Percentiles rank a stretch among this genome's conserved stretches.
These are phyloP conservation scores for Calendula officinalis DNA, from an alignment of 129 eudicot genomes.

Conservation along the genomic window DNA sequence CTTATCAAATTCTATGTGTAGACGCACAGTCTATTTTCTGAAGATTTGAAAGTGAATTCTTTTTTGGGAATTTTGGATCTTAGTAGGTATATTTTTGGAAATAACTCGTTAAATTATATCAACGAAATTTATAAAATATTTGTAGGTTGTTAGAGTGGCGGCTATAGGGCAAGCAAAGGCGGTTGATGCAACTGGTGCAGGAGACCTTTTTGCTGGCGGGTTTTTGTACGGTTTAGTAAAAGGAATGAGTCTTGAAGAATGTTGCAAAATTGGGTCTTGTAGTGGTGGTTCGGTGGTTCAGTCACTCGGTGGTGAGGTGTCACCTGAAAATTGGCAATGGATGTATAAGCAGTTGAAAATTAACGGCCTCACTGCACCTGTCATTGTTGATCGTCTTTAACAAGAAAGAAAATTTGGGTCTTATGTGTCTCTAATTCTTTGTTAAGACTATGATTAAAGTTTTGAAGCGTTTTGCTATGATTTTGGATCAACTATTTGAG, in stretches of 20 bases:
- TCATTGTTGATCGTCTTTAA: slow-evolving; percentile 15
- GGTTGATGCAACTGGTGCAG: slow-evolving; percentile 96
- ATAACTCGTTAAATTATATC: no score
- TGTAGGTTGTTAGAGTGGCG: slow-evolving; percentile 65
- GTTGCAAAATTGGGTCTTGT: slow-evolving; percentile 83
- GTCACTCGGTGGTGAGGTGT: slow-evolving; percentile 92
- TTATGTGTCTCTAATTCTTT: no score
- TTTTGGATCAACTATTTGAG: no score
- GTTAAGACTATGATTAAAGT: no score
- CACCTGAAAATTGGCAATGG: slow-evolving; percentile 89
- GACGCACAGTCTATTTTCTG: no score
- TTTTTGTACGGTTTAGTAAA: slow-evolving; percentile 85
- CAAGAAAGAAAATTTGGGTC: neutral
- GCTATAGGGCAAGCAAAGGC: slow-evolving; percentile 74
- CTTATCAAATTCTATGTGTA: no score
- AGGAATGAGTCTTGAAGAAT: slow-evolving; percentile 82
- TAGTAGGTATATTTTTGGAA: no score
- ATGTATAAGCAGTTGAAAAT: slow-evolving; percentile 88
- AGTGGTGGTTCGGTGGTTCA: slow-evolving; percentile 93
- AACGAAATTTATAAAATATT: no score
- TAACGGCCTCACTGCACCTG: slow-evolving; percentile 61
- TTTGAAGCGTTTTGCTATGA: no score
- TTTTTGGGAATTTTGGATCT: no score
- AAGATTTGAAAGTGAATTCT: no score
- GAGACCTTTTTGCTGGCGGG: slow-evolving; percentile 98